Conservation (phyloP, 2,329 filamentous ascomycete genomes). For the Juglanconis oblonga region DNA sequence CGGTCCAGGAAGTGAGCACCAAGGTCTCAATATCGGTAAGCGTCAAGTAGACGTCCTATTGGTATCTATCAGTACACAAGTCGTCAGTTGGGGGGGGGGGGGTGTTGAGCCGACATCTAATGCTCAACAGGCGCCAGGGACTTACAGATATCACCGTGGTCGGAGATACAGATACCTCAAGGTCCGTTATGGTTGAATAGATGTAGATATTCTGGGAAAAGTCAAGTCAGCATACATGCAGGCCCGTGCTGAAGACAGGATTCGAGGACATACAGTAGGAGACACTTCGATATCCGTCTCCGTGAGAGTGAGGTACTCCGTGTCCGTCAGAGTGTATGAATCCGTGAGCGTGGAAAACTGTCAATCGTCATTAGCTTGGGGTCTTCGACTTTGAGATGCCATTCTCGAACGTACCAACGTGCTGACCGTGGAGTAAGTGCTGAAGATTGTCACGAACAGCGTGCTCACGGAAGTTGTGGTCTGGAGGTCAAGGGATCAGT, state of each 20-base stretch:
- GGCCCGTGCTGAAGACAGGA: background rate
- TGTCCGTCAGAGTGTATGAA: background rate
- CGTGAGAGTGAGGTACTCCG: background rate
- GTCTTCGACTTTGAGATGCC: background rate
- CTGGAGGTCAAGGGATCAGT: background rate
- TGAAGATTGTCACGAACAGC: background rate
- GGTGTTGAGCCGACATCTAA: too few species aligned
- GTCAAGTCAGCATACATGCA: background rate
- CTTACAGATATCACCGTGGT: conserved; percentile 1
- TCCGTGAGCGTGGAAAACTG: background rate
- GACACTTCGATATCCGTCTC: background rate
- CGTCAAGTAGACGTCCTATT: background rate
- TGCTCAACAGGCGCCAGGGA: background rate
- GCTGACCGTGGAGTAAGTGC: background rate
- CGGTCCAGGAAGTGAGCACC: background rate
- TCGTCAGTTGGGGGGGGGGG: too few species aligned
- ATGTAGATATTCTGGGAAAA: background rate
- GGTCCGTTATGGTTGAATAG: background rate
- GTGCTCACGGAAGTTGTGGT: background rate
- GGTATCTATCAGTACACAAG: too few species aligned
- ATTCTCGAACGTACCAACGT: background rate
- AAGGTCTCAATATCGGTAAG: background rate
- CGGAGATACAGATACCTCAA: background rate
- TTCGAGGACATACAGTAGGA: background rate
- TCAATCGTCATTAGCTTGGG: background rate